phyloP scores from a whole-genome alignment of 805 yeast genomes.

The Tetrapisispora taiwanensis region DNA sequence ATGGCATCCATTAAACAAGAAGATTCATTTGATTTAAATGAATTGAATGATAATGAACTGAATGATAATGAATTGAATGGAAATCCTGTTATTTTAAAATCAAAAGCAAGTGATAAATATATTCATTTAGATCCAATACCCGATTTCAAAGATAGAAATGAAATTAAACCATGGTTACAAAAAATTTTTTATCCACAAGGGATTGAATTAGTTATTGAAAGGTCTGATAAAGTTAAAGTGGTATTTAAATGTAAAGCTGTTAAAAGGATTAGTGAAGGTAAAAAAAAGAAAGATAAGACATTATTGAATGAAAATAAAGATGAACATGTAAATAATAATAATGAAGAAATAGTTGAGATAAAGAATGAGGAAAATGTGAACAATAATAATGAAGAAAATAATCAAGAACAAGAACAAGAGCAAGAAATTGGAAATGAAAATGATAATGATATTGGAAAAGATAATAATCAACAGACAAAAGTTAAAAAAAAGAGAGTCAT shows the following conservation, averaged over 20 bases:
- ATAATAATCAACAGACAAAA: not conserved
- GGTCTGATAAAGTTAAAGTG: constrained; percentile 51
- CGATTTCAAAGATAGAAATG: constrained; percentile 34
- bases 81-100: not conserved
- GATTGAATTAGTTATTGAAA: constrained; percentile 48
- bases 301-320: no score
- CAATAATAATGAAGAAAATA: no score
- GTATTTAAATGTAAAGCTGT: constrained; percentile 50
- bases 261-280: constrained; percentile 18
- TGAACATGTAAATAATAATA: not conserved
- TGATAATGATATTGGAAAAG: not conserved
- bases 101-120: constrained; percentile 13
- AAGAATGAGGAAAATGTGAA: not conserved
- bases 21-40: not conserved
- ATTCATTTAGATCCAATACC: constrained; percentile 32
- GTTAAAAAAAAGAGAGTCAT: constrained; percentile 24
- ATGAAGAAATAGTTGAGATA: constrained; percentile 4
- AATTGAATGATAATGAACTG: no score
- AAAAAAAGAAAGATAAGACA: not conserved
- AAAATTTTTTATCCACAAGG: constrained; percentile 39
- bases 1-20: not conserved
- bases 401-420: no score
- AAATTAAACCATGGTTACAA: constrained; percentile 55
- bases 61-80: not conserved
- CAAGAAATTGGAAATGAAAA: not conserved